A percentile compares a stretch with the other conserved stretches of the same genome.
Conservation (phyloP, 2,329 filamentous ascomycete genomes). For the Pyricularia grisea region DNA sequence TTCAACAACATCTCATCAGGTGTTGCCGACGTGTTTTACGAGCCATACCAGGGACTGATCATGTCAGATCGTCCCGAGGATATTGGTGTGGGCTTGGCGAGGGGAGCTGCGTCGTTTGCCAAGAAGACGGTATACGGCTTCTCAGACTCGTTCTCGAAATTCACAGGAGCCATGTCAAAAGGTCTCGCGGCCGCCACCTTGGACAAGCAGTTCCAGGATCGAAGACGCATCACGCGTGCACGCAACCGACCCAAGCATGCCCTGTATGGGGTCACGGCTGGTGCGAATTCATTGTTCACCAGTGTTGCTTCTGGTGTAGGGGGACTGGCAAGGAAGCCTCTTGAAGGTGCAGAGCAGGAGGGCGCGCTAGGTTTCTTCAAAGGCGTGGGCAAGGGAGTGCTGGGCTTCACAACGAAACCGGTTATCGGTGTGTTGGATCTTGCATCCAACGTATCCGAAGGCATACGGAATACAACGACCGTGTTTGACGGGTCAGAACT, state of each 20-base stretch:
- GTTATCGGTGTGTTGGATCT: constrained; percentile 95
- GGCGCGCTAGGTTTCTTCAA: constrained; percentile 93
- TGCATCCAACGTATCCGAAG: constrained; percentile 92
- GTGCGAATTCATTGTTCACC: constrained; percentile 88
- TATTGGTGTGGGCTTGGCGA: constrained; percentile 88
- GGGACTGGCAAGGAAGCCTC: constrained; percentile 82
- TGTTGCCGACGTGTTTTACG: constrained; percentile 97
- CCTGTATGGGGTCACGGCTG: constrained; percentile 88
- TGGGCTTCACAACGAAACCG: constrained; percentile 93
- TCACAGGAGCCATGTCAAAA: constrained; percentile 95
- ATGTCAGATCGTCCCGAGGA: constrained; percentile 94
- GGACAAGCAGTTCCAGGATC: constrained; percentile 97
- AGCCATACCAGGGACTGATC: constrained; percentile 92
- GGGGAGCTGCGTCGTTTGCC: constrained; percentile 91
- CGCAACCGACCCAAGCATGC: constrained; percentile 96
- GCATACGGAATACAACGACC: constrained; percentile 96
- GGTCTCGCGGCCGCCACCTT: constrained; percentile 90
- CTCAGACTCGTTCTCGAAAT: constrained; percentile 94
- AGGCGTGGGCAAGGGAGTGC: constrained; percentile 87
- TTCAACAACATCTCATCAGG: constrained; percentile 99
- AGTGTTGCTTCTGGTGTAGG: constrained; percentile 91
- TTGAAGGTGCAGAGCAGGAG: constrained; percentile 94
- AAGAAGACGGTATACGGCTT: constrained; percentile 99
- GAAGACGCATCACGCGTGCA: constrained; percentile 83
- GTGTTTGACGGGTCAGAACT: constrained; percentile 94